phyloP scores from a whole-genome alignment of 257 asterid genomes.

The Solanum virginianum region DNA sequence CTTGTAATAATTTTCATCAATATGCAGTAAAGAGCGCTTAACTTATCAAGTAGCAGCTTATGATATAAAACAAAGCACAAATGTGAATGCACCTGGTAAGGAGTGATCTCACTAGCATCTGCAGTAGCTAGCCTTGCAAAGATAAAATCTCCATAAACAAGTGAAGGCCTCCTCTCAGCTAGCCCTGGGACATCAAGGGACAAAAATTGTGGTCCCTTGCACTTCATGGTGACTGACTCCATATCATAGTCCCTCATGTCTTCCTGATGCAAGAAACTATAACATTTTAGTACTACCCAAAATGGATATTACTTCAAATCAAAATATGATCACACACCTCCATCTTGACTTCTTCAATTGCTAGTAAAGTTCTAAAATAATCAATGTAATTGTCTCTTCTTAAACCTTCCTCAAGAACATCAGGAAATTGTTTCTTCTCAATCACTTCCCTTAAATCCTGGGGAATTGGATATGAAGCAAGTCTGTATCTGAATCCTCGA shows the following conservation, averaged over 20 bases:
- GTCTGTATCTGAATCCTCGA: slow-evolving; percentile 15
- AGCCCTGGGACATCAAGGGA: slow-evolving; percentile 90
- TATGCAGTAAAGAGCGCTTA: neutral
- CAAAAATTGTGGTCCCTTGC: slow-evolving; percentile 29
- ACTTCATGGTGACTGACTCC: slow-evolving; percentile 52
- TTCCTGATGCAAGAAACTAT: slow-evolving; percentile 35
- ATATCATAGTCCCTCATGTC: slow-evolving; percentile 76
- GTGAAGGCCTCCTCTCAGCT: slow-evolving; percentile 97
- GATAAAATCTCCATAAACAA: slow-evolving; percentile 60
- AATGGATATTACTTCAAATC: neutral
- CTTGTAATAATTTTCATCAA: neutral
- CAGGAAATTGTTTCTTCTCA: slow-evolving; percentile 41
- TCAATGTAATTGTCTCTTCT: slow-evolving; percentile 27
- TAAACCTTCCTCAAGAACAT: slow-evolving; percentile 41
- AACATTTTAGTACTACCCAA: neutral
- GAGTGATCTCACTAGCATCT: slow-evolving; percentile 9
- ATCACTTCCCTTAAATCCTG: slow-evolving; percentile 36
- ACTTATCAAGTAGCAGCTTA: neutral
- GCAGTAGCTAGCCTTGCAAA: slow-evolving; percentile 39
- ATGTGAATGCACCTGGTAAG: slow-evolving; percentile 47
- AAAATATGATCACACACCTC: slow-evolving; percentile 42
- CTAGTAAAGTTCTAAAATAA: slow-evolving; percentile 51
- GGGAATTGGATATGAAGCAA: slow-evolving; percentile 49
- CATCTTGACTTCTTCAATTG: slow-evolving; percentile 87
- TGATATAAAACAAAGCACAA: neutral